Evolutionary conservation across 1,284 basidiomycete species (phyloP), one percentile per base, ranked within the genome.

Genomic region (Boletus mariae): DNA sequence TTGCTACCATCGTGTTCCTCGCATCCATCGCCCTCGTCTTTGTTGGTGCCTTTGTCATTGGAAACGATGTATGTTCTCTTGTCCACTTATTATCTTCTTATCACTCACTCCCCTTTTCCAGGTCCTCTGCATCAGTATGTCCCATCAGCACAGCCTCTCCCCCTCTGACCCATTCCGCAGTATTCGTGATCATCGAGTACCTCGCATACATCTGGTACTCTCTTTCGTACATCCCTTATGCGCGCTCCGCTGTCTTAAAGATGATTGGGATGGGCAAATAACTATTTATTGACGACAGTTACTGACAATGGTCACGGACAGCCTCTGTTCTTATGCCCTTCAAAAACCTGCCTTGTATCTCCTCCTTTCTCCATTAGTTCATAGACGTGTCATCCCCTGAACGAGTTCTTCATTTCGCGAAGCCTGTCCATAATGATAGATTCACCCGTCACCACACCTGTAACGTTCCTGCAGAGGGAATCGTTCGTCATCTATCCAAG

Each of bases 191-290:
- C 70, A 75, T 94, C 70, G 82, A 93, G 71, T 92, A 86, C 68
- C 74, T 94, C 54, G 92, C 91, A 8, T 93, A 88, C 71, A 84
- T 85, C 20, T 94, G 91, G 89, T 92, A 88, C 67, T 83, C 79
- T 43, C 72, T 90, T 23, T 88, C 85, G 15, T 95, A 94, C 73
- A 91, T 95, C 60, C 92, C 92, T 1, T 94, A 93, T 63, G 92
- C 92, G 1, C 82, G 92, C 49, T 73, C 82, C 2, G 89, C 84
- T 12, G 80, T 90, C 43, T 75, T 82, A 55, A 88, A 82, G 64
- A 64, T 81, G 26, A 72, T 90, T 54, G 85, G 87, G 1, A 71
- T 89, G 67, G 61, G 56, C 52, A 74, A 56, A 58, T 46, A 6
- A 1, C 2, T 10, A 41, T 10, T 31, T 31, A 31, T 31, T 31